Conservation (phyloP, 2,329 filamentous ascomycete genomes). For the Colletotrichum coccodes region DNA sequence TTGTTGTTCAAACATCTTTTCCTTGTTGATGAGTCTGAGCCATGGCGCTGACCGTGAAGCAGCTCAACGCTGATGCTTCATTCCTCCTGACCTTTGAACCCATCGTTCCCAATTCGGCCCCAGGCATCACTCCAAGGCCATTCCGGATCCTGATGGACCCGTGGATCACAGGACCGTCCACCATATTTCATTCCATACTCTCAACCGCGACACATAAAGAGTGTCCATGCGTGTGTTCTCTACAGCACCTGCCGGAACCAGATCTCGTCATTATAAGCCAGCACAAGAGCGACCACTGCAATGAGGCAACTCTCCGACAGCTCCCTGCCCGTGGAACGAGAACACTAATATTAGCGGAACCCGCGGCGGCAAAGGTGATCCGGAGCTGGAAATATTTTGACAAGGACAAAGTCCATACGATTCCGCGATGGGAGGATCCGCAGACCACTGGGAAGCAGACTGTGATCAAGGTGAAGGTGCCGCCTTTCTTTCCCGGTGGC, state of each 20-base stretch:
- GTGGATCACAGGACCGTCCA: slow-evolving; percentile 71
- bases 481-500: slow-evolving; percentile 61
- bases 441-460: slow-evolving; percentile 44
- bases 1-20: background rate
- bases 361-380: slow-evolving; percentile 72
- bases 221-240: slow-evolving; percentile 65
- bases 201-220: slow-evolving; percentile 67
- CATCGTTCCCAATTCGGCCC: slow-evolving; percentile 51
- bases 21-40: background rate
- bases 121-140: slow-evolving; percentile 52
- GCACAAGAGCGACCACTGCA: slow-evolving; percentile 72
- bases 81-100: slow-evolving; percentile 73
- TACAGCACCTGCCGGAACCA: slow-evolving; percentile 51
- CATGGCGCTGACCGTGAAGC: slow-evolving; percentile 73
- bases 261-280: slow-evolving; percentile 60
- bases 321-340: slow-evolving; percentile 63
- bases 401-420: slow-evolving; percentile 53
- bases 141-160: slow-evolving; percentile 79
- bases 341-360: slow-evolving; percentile 74
- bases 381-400: slow-evolving; percentile 76
- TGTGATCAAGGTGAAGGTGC: slow-evolving; percentile 60
- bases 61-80: slow-evolving; percentile 72
- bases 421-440: slow-evolving; percentile 59
- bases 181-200: slow-evolving; percentile 69
- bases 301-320: slow-evolving; percentile 74